Evolutionary conservation across 2,329 filamentous ascomycete species (phyloP).

Genomic region (Exophiala phaeomuriformis): DNA sequence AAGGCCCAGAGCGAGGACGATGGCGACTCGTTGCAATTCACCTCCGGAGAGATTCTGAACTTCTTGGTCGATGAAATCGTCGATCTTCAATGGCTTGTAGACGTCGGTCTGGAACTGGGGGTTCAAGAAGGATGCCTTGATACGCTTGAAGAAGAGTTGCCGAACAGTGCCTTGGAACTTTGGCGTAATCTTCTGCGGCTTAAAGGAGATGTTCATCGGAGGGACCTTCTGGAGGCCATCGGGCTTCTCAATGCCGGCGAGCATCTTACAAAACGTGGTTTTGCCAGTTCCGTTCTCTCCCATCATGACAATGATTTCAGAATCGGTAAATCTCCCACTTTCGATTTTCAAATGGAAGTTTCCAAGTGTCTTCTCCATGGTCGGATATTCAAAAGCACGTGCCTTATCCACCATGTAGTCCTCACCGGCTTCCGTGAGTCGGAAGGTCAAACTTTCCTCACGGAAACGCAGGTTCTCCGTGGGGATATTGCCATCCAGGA

Average conservation of each 20-base stretch:
- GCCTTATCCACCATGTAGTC: conserved; percentile 79
- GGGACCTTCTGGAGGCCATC: conserved; percentile 72
- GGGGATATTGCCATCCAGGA: conserved; percentile 94
- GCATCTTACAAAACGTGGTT: conserved; percentile 95
- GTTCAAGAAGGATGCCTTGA: conserved; percentile 90
- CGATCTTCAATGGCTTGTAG: conserved; percentile 97
- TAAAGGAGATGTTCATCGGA: conserved; percentile 97
- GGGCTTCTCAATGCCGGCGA: conserved; percentile 88
- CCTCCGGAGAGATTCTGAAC: conserved; percentile 98
- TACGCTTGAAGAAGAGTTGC: conserved; percentile 99
- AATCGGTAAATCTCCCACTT: conserved; percentile 83
- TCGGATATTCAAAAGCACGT: conserved; percentile 78
- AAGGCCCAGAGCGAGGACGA: conserved; percentile 89
- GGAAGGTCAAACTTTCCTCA: conserved; percentile 93
- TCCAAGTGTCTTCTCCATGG: conserved; percentile 88
- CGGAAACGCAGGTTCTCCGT: conserved; percentile 98
- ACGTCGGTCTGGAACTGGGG: conserved; percentile 99
- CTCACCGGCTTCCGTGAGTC: conserved; percentile 80
- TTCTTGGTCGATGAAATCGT: conserved; percentile 99
- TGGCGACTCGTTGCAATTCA: conserved; percentile 98
- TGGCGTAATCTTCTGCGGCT: conserved; percentile 98
- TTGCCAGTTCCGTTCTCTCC: conserved; percentile 99
- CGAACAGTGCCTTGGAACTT: conserved; percentile 97
- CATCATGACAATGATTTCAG: conserved; percentile 99
- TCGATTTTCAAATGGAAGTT: conserved; percentile 80